Evolutionary conservation across 768 basidiomycete species (phyloP).

Genomic region (Podaxis pistillaris): DNA sequence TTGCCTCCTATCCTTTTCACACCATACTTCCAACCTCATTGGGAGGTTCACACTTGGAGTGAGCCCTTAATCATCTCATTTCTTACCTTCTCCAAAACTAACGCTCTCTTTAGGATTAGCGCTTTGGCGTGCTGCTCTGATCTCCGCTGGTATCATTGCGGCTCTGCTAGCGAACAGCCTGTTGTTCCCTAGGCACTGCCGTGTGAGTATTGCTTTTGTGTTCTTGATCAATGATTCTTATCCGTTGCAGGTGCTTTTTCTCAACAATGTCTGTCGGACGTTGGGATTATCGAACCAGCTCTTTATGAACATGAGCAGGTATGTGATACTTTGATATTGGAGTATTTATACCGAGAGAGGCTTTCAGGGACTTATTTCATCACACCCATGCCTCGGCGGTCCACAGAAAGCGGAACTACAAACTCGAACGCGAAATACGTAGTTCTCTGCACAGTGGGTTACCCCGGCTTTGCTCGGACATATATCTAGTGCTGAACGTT

Average conservation of each 20-base stretch:
- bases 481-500: background rate
- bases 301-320: constrained; percentile 44
- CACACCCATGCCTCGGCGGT: constrained; percentile 23
- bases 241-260: constrained; percentile 37
- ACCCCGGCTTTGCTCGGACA: background rate
- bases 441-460: constrained; percentile 33
- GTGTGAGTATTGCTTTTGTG: constrained; percentile 26
- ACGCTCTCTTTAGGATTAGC: constrained; percentile 32
- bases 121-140: constrained; percentile 37
- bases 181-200: constrained; percentile 45
- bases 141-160: constrained; percentile 42
- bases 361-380: constrained; percentile 34
- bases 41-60: background rate
- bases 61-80: background rate
- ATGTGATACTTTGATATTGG: constrained; percentile 11
- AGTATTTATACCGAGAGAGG: background rate
- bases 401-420: constrained; percentile 31
- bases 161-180: constrained; percentile 43
- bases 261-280: constrained; percentile 35
- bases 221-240: background rate
- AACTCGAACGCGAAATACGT: constrained; percentile 41
- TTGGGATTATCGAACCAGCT: constrained; percentile 39
- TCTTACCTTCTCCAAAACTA: background rate
- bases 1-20: constrained; percentile 3
- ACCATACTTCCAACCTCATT: background rate